These are phyloP conservation scores for Cadophora luteo-olivacea DNA, from an alignment of 2,329 filamentous ascomycete genomes.

Conservation along the genomic window DNA sequence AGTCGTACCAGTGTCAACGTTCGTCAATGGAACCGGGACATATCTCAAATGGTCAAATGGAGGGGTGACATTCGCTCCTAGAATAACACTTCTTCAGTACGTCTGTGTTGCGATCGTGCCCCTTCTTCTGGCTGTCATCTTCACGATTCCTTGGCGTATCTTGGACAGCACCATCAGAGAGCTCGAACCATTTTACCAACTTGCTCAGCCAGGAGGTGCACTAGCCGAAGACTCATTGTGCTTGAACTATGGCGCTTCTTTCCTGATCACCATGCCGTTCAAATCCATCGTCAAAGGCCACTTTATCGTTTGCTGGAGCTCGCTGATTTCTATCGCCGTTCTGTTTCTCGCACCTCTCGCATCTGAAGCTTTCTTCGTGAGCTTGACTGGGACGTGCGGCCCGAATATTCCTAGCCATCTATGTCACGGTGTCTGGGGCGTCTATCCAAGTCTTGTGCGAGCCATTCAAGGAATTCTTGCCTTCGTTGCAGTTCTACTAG, in stretches of 20 bases:
- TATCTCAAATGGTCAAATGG: constrained; percentile 28
- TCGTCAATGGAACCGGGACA: constrained; percentile 33
- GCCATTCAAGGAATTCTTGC: constrained; percentile 36
- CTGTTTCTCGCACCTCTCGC: constrained; percentile 32
- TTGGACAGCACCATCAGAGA: constrained; percentile 48
- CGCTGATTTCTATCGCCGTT: constrained; percentile 27
- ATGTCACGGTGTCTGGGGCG: constrained; percentile 29
- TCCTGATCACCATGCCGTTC: constrained; percentile 27
- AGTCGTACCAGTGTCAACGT: constrained; percentile 22
- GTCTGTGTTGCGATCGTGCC: constrained; percentile 53
- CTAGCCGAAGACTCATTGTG: constrained; percentile 47
- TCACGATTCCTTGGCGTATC: constrained; percentile 50
- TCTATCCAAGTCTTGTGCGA: constrained; percentile 33
- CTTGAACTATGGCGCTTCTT: constrained; percentile 30
- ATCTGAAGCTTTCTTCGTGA: constrained; percentile 32
- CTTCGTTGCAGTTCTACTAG: constrained; percentile 34
- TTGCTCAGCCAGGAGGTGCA: constrained; percentile 48
- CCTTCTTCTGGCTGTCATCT: constrained; percentile 48
- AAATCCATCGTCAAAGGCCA: constrained; percentile 30
- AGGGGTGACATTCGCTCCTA: constrained; percentile 18
- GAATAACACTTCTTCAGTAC: constrained; percentile 44
- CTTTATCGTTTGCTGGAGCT: constrained; percentile 30
- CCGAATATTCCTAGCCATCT: constrained; percentile 10
- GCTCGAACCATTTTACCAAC: constrained; percentile 50
- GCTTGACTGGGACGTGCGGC: constrained; percentile 26